Evolutionary conservation across 345 rosid genomes (phyloP), one percentile per base, ranked within the genome.

Genomic region (Boechera divaricarpa): DNA sequence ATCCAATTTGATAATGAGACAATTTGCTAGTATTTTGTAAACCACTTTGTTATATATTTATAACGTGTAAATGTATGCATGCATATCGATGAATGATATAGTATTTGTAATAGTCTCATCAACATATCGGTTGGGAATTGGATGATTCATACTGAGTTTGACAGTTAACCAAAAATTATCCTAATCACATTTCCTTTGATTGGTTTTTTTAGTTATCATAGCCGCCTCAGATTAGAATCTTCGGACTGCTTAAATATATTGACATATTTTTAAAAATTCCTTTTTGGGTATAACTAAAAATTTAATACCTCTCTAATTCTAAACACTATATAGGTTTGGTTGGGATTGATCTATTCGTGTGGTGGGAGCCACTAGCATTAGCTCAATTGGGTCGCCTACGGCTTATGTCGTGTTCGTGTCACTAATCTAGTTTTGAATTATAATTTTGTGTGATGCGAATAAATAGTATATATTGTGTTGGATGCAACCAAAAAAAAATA

Each of bases 71-170:
- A 42, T 64, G 53, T 59, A 16, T 68, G 79, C 69, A 76, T 61
- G 39, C 38, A 61, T 61, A 42, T 24, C 24, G n/a, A 33, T 55
- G 32, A 61, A 61, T 52, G n/a, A 24, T 61, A 52, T 39, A 28
- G 12, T 66, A 67, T 35, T 12, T 0, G 21, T 16, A 61, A 57
- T 67, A 57, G 61, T 67, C 59, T 60, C 71, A 26, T 67, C 67
- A 11, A 49, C 55, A 52, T 29, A 77, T 63, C 70, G 58, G 41
- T 45, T 70, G 47, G n/a, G 16, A 44, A 44, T 44, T 44, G 49
- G 75, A 77, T 15, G 70, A 62, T 63, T 77, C 75, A 70, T 70
- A 12, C 26, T 77, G 76, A 77, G 63, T 33, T 44, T 47, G 76
- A 77, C 76, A 63, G 63, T 54, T 77, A 70, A 49, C 76, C 63